Evolutionary conservation across 345 rosid genomes (phyloP), one percentile per base, ranked within the genome.

Genomic region (Litchi chinensis): DNA sequence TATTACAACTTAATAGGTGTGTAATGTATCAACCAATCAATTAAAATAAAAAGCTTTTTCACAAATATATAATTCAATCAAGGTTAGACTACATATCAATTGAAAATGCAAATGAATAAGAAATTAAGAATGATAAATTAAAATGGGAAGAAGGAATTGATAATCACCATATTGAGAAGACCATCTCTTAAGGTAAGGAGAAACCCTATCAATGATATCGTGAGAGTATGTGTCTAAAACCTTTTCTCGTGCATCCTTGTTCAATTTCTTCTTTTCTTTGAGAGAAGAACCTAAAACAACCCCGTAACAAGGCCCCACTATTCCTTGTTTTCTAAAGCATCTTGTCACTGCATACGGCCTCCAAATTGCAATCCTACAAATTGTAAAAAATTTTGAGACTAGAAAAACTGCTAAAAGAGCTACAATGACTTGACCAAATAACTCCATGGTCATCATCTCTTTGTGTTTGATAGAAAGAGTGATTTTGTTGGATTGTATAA

Each of bases 131-230:
- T 28, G 2, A 28, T 28, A 28, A 28, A 0, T 28, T 28, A 28
- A 28, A 6, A 32, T 8, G 68, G 18, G 22, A 62, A 10, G 41
- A 77, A n/a, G 32, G 32, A 28, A 28, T 28, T 43, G 32, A 46
- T 79, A 65, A 75, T 65, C 50, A 79, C 87, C 89, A 70, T 80
- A 78, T 32, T 72, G 46, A 6, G 37, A 28, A 4, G 75, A 78
- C 86, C 85, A 82, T 26, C n/a, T 70, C 15, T 74, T 69, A 59
- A 19, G 76, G 74, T 84, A 79, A 4, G 89, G 87, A 81, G 32
- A 28, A 28, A 28, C 32, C 32, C 32, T 28, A 28, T 28, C 32
- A 28, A 28, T 28, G 32, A 28, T 28, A 28, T 28, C 32, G 2
- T 28, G 32, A 28, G 32, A 28, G 32, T 28, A 28, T 28, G 32